Base-by-base conservation (phyloP, 164 flowering plant genomes). In the Kingdonia uniflora region DNA sequence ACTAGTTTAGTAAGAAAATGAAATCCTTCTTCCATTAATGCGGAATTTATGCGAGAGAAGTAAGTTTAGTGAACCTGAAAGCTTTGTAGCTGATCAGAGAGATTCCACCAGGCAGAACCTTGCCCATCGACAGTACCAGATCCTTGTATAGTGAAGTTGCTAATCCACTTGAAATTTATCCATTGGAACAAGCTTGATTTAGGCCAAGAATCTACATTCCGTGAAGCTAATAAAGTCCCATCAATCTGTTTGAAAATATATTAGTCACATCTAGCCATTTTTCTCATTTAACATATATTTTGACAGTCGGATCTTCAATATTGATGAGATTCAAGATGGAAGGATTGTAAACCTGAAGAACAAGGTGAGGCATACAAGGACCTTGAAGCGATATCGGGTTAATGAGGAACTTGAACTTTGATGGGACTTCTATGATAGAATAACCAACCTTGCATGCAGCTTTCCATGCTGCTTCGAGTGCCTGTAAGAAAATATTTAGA, bases 151-250 rank as follows among this genome's bases (percentile, higher is more conserved):
- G 86, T 86, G 70, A 89, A 80, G 43, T 84, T 76, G 8, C 77
- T 69, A 15, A 82, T 49, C 92, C 90, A 84, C 67, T 83, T 86
- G 69, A 89, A 76, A 58, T 85, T 85, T 19, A 89, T 56, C 97
- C 95, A 89, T 40, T 88, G 97, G 59, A 63, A 79, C 51, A 79
- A 61, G 38, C 69, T 74, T 37, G 76, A 74, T 56, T 79, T 77
- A 21, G 75, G 64, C 95, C 95, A 84, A 14, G 84, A 65, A 39
- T 70, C 63, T 3, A 74, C 59, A 45, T 74, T 58, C 44, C 81
- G 70, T 56, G 86, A 86, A 51, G 90, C 95, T 49, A 80, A 64
- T 5, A 89, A 39, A 49, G 66, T 74, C 51, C 97, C 97, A 74
- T 89, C 92, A 38, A 89, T 75, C 95, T 88, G 87, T 60, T 57